Evolutionary conservation across 1,284 basidiomycete genomes (phyloP).

Genomic region (Tranzscheliella williamsii): DNA sequence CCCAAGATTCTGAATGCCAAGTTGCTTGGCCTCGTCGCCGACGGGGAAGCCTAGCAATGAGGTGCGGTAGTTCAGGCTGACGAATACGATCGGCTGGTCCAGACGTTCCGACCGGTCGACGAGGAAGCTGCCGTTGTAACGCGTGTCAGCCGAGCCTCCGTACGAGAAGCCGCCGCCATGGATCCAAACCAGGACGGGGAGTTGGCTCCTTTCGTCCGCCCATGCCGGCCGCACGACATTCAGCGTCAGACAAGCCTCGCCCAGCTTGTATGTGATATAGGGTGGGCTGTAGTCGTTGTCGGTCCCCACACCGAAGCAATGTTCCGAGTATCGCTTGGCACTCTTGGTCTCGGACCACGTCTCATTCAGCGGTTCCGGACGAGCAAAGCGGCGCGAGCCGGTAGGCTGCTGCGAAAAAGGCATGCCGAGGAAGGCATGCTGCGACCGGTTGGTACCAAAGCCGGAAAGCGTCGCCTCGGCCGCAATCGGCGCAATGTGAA

Average conservation of each 20-base stretch:
- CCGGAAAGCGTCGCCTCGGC: slow-evolving; percentile 9
- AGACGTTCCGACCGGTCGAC: slow-evolving; percentile 21
- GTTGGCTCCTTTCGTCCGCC: too few relatives aligned
- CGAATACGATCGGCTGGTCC: slow-evolving; percentile 41
- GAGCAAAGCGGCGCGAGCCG: slow-evolving; percentile 4
- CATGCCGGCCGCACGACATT: slow-evolving; percentile 35
- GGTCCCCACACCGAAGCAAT: slow-evolving; percentile 13
- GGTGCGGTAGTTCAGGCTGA: slow-evolving; percentile 38
- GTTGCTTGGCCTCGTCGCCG: slow-evolving; percentile 14
- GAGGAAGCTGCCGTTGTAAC: slow-evolving; percentile 33
- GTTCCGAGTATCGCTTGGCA: slow-evolving; percentile 24
- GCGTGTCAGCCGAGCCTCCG: slow-evolving; percentile 4
- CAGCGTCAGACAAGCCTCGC: slow-evolving; percentile 41
- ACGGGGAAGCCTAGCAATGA: slow-evolving; percentile 40
- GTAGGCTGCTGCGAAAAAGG: slow-evolving; percentile 24
- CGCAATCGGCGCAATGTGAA: slow-evolving; percentile 10
- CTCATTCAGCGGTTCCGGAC: slow-evolving; percentile 6
- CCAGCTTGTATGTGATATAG: slow-evolving; percentile 28
- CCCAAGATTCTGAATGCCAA: slow-evolving; percentile 29
- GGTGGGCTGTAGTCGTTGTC: slow-evolving; percentile 21
- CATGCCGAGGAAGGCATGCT: slow-evolving; percentile 31
- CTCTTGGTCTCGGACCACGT: slow-evolving; percentile 5
- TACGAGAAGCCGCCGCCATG: slow-evolving; percentile 32
- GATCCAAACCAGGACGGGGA: slow-evolving; percentile 38
- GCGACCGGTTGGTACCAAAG: slow-evolving; percentile 12